Conservation (phyloP, 2,329 filamentous ascomycete species). For the Metarhizium sp. region DNA sequence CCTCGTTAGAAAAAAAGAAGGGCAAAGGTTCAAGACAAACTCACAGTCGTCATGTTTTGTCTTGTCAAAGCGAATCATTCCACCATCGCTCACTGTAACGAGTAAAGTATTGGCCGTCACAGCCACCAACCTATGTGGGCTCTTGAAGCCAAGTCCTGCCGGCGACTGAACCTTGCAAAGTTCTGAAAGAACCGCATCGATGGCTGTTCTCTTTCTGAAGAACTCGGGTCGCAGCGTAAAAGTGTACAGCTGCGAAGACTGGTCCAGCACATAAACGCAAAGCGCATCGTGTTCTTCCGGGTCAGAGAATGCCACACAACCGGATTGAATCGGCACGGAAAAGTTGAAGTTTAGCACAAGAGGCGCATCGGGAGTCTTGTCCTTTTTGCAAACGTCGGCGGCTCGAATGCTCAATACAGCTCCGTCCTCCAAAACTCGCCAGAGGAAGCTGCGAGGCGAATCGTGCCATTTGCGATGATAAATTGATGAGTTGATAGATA, state of each 20-base stretch:
- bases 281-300: slow-evolving; percentile 67
- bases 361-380: slow-evolving; percentile 57
- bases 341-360: slow-evolving; percentile 74
- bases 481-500: slow-evolving; percentile 72
- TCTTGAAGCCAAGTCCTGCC: slow-evolving; percentile 65
- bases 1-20: neutral
- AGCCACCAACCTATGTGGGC: slow-evolving; percentile 72
- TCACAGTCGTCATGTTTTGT: slow-evolving; percentile 38
- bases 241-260: slow-evolving; percentile 71
- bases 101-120: slow-evolving; percentile 65
- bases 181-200: slow-evolving; percentile 65
- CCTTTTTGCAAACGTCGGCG: slow-evolving; percentile 67
- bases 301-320: slow-evolving; percentile 78
- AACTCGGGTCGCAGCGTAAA: slow-evolving; percentile 75
- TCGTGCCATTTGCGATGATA: slow-evolving; percentile 72
- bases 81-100: slow-evolving; percentile 72
- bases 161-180: slow-evolving; percentile 68
- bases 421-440: slow-evolving; percentile 77
- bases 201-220: slow-evolving; percentile 60
- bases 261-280: slow-evolving; percentile 70
- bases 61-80: slow-evolving; percentile 61
- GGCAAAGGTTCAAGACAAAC: slow-evolving; percentile 10
- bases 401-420: slow-evolving; percentile 74
- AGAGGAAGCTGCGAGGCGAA: slow-evolving; percentile 79
- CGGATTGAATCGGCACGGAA: slow-evolving; percentile 59